Evolutionary conservation across 345 rosid species (phyloP).

Genomic region (Stellera chamaejasme): DNA sequence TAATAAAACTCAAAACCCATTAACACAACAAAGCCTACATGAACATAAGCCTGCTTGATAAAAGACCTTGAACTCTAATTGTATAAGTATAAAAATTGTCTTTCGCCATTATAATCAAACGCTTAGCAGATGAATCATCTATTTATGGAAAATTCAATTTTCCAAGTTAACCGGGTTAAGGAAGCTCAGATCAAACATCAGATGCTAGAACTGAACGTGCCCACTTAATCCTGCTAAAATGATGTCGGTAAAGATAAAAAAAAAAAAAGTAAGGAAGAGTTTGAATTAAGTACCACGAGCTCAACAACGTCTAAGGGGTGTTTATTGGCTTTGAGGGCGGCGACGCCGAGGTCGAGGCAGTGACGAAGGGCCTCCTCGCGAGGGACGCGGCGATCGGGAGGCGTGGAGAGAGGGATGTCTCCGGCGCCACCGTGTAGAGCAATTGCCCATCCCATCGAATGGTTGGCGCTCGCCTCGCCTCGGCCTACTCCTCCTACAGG

Average conservation of each 20-base stretch:
- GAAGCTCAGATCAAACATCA: background rate
- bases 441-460: slow-evolving; percentile 80
- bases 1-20: no score
- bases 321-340: slow-evolving; percentile 58
- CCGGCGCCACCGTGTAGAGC: slow-evolving; percentile 95
- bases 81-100: no score
- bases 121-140: no score
- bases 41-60: no score
- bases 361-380: slow-evolving; percentile 75
- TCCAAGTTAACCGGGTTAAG: no score
- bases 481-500: background rate
- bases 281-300: slow-evolving; percentile 57
- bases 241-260: no score
- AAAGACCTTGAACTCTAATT: no score
- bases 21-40: no score
- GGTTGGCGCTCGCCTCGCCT: background rate
- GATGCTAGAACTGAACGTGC: background rate
- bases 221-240: no score
- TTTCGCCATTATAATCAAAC: no score
- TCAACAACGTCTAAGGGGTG: slow-evolving; percentile 82
- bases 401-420: slow-evolving; percentile 42
- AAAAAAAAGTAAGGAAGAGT: background rate
- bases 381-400: slow-evolving; percentile 55
- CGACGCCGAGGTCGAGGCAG: slow-evolving; percentile 78
- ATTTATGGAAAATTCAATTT: no score